These are phyloP conservation scores for Aspergillus funiculosus DNA, from an alignment of 495 filamentous ascomycete genomes.

Conservation along the genomic window DNA sequence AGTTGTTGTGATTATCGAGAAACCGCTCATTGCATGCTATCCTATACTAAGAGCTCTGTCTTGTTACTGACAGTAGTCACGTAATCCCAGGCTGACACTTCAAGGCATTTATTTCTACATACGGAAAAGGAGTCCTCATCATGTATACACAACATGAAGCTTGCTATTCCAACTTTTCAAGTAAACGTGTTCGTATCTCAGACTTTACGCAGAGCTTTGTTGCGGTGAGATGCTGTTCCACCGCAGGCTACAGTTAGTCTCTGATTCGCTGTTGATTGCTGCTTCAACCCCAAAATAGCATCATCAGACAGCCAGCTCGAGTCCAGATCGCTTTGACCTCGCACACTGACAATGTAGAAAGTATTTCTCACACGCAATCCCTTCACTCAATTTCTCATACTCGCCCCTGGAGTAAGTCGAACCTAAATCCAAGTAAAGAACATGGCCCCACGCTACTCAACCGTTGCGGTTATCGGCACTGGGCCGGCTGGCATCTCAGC, in stretches of 20 bases:
- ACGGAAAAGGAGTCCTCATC: no score
- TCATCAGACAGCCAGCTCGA: constrained; percentile 4
- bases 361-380: not conserved
- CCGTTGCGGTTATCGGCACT: constrained; percentile 49
- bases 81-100: not conserved
- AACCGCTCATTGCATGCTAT: no score
- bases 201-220: no score
- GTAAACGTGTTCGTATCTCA: no score
- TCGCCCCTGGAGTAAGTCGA: not conserved
- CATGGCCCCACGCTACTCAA: constrained; percentile 24
- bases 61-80: not conserved
- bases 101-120: no score
- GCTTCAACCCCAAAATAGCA: constrained; percentile 5
- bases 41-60: no score
- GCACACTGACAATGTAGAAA: not conserved
- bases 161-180: no score
- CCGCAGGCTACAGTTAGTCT: not conserved
- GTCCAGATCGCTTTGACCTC: no score
- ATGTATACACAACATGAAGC: no score
- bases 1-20: no score
- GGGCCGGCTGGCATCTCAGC: constrained; percentile 50
- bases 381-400: not conserved
- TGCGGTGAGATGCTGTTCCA: no score
- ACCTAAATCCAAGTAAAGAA: not conserved
- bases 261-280: constrained; percentile 13